Base-by-base conservation (phyloP, 768 basidiomycete genomes). In the Suillus variegatus region DNA sequence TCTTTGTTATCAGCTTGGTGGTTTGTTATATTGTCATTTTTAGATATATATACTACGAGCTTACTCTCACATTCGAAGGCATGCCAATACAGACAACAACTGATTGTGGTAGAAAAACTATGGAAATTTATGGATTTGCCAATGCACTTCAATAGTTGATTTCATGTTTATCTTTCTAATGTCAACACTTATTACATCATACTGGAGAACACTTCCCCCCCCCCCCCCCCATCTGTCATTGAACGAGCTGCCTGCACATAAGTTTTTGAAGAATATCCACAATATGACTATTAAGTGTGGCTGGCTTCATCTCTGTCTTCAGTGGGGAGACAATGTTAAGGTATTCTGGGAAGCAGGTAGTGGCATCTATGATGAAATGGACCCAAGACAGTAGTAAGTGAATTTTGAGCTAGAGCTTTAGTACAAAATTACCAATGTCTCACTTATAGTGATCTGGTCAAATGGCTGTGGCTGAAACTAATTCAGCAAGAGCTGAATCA, bases 81-180 rank as follows among this genome's bases (percentile, higher is more conserved):
- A 75, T 78, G 62, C 77, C 77, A 36, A 47, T 79, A 18, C 77
- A 78, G 61, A 71, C 54, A 12, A 76, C 72, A 1, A 78, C 75
- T 1, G 77, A 80, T 65, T 75, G 76, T 65, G 76, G 78, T 2
- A 67, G 67, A 4, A 75, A 78, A 65, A 75, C 74, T 0, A 73
- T 65, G 0, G 28, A 61, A n/a, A 41, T 77, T 10, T 78, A 60
- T 69, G 78, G 66, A n/a, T 63, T 77, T 22, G 71, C 69, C 0
- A 76, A 74, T 61, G 72, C 71, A 0, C 61, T 79, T 0, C 46
- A 72, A 78, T 77, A 62, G 14, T 52, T 35, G 22, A 28, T 49
- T 28, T 22, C 20, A 12, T 12, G 16, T 36, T 62, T 16, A 28
- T 20, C n/a, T 61, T 54, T 28, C 2, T 9, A 43, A 56, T 28